These are phyloP conservation scores for Hemisphaericaspora lyxosophila DNA, from an alignment of 1,139 yeast genomes.

Conservation along the genomic window DNA sequence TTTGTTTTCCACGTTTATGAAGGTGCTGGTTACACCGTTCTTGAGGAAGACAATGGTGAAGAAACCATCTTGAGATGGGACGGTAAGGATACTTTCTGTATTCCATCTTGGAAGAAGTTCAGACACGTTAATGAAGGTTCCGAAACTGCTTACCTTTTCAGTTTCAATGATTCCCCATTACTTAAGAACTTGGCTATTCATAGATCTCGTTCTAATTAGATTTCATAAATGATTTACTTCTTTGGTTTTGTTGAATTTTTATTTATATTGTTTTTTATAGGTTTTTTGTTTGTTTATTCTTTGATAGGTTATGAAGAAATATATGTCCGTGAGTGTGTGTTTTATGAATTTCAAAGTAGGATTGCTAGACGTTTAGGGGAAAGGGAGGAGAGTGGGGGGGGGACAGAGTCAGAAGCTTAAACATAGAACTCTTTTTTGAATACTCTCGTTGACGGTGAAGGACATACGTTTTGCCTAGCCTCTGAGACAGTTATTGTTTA, in stretches of 20 bases:
- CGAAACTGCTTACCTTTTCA: conserved; percentile 17
- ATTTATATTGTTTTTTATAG: conserved; percentile 1
- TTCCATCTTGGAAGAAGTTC: conserved; percentile 21
- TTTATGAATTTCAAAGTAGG: no score
- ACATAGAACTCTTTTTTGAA: no score
- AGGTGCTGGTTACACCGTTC: conserved; percentile 18
- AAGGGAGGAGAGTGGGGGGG: no score
- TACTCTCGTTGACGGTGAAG: no score
- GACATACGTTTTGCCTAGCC: no score
- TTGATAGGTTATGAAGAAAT: conserved; percentile 1
- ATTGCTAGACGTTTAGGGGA: no score
- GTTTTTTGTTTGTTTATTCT: no score
- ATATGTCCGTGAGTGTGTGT: neutral
- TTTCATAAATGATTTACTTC: neutral
- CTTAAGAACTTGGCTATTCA: conserved; percentile 17
- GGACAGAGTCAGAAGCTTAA: no score
- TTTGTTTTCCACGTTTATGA: conserved; percentile 18
- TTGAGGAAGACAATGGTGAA: conserved; percentile 12
- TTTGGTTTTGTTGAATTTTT: conserved; percentile 2
- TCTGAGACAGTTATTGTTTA: no score
- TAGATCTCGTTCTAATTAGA: conserved; percentile 12
- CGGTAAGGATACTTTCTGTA: conserved; percentile 19
- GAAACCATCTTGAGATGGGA: conserved; percentile 15
- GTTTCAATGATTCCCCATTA: conserved; percentile 18
- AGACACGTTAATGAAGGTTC: conserved; percentile 16